Evolutionary conservation across 495 filamentous ascomycete species (phyloP).

Genomic region (Ascobolus immersus): DNA sequence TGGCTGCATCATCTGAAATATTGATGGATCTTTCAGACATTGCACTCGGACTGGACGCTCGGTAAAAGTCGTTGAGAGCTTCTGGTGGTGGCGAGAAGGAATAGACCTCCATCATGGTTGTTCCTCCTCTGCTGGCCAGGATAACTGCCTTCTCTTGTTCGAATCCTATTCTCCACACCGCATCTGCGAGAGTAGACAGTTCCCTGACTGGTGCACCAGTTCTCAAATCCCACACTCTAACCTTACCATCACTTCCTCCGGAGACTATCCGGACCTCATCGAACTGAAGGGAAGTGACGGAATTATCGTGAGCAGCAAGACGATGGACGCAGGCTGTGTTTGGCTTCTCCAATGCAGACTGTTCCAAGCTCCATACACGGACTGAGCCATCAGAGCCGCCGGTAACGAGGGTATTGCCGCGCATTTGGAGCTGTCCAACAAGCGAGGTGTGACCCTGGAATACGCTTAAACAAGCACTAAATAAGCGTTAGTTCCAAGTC

Average conservation of each 20-base stretch:
- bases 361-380: conserved; percentile 76
- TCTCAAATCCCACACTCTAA: conserved; percentile 91
- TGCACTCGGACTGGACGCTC: conserved; percentile 8
- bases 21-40: conserved; percentile 11
- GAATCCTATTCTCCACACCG: conserved; percentile 92
- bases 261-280: conserved; percentile 84
- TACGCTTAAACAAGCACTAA: conserved; percentile 59
- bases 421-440: conserved; percentile 92
- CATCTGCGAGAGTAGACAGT: conserved; percentile 67
- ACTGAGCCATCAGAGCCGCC: conserved; percentile 91
- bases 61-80: conserved; percentile 21
- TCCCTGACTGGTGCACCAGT: conserved; percentile 77
- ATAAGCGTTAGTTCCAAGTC: conserved; percentile 9
- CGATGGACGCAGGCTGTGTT: conserved; percentile 81
- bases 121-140: conserved; percentile 55
- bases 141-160: conserved; percentile 96
- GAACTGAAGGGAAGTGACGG: conserved; percentile 89
- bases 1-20: conserved; percentile 12
- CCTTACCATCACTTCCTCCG: conserved; percentile 81
- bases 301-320: conserved; percentile 93
- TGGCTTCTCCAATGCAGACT: too few species aligned
- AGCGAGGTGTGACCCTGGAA: conserved; percentile 91
- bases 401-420: conserved; percentile 77
- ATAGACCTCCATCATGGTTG: conserved; percentile 94
- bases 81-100: conserved; percentile 72